Percentiles rank a stretch among this genome's conserved stretches.
Evolutionary conservation across 768 basidiomycete genomes (phyloP).

Genomic region (Tylopilus cervinicoccineus): DNA sequence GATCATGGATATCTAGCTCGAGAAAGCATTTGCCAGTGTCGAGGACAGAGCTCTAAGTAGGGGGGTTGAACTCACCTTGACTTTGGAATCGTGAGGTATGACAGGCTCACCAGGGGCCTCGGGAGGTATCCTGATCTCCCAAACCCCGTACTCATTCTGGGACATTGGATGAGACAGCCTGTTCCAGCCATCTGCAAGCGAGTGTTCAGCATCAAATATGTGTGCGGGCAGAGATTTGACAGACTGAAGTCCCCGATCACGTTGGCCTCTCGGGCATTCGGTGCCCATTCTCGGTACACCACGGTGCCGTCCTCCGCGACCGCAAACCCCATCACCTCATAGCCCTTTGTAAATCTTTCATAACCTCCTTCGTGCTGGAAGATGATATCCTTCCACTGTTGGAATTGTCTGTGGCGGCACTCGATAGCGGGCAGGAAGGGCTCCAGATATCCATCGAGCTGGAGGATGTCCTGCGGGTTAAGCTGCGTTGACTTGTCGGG

Average conservation of each 20-base stretch:
- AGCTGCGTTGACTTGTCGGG: constrained; percentile 46
- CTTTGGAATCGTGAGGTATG: constrained; percentile 91
- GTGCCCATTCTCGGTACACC: constrained; percentile 94
- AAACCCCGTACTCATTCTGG: constrained; percentile 81
- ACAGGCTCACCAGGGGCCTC: constrained; percentile 63
- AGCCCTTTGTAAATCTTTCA: constrained; percentile 58
- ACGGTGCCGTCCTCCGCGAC: constrained; percentile 64
- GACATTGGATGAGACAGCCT: constrained; percentile 83
- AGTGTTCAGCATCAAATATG: constrained; percentile 1
- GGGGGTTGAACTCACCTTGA: constrained; percentile 64
- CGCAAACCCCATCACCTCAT: constrained; percentile 67
- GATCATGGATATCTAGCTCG: constrained; percentile 85
- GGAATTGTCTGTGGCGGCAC: constrained; percentile 63
- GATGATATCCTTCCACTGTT: constrained; percentile 74
- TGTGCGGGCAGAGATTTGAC: constrained; percentile 30
- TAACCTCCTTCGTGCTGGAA: constrained; percentile 79
- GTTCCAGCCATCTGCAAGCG: constrained; percentile 82
- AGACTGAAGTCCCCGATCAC: constrained; percentile 96
- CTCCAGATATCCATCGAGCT: constrained; percentile 70
- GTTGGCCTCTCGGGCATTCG: constrained; percentile 76
- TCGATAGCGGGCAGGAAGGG: constrained; percentile 68
- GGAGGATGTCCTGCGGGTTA: constrained; percentile 53
- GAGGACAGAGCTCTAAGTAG: not conserved
- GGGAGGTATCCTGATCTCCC: constrained; percentile 79
- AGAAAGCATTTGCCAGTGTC: not conserved